Base-by-base conservation (phyloP, 768 basidiomycete species). In the Leccinum truebloodii region DNA sequence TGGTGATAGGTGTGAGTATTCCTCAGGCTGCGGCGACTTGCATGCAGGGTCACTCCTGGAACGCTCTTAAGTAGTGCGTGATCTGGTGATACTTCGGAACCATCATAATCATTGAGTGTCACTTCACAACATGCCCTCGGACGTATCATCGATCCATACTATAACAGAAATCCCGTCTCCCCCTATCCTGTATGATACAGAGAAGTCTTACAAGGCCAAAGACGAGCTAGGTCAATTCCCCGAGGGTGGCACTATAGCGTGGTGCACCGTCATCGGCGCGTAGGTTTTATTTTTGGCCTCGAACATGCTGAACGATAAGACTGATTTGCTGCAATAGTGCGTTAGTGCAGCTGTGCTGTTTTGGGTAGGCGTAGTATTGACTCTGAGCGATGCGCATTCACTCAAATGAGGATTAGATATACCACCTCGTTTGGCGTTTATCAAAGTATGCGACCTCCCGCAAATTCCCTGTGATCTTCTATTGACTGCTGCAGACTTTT, bases 361-460 rank as follows among this genome's bases (percentile, higher is more conserved):
- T 72, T 49, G 78, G 76, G 71, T 73, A 39, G 24, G 64, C 26
- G 6, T 41, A 6, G 20, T 7, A 4, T 41, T n/a, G 20, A 12
- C 49, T 54, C 39, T 6, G 44, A 28, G 35, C 13, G 6, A 22
- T 4, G 0, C 3, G 1, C 18, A 52, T 50, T 59, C 51, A 63
- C 51, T 20, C 1, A 4, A 28, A 52, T 18, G n/a, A 61, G 6
- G 39, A 41, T n/a, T 4, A 77, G 79, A 5, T 76, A 77, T 52
- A 63, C 66, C 8, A 24, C 70, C n/a, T 69, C 75, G 3, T 80
- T 74, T 59, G 79, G 79, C 12, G 76, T 79, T 26, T 80, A 79
- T 58, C 76, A 80, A 73, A 74, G 77, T 71, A 41, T 14, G 18
- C n/a, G 16, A 9, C 6, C 18, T 20, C 4, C 3, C 53, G 2